Percentiles rank a stretch among this genome's conserved stretches.
phyloP scores from a whole-genome alignment of 129 eudicot species.

The Lactuca saligna region DNA sequence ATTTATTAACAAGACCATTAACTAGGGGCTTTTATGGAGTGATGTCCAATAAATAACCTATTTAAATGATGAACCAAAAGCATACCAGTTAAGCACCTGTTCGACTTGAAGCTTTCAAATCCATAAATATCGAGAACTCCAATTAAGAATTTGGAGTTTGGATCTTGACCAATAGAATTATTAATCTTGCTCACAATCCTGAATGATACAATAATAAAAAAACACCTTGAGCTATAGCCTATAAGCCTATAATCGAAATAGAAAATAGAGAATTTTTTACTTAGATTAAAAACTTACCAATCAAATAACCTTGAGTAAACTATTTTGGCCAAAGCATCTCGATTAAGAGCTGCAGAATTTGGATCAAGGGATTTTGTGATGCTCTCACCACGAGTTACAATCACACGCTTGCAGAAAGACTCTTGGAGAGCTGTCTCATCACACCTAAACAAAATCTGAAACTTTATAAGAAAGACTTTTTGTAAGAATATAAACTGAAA shows the following conservation, averaged over 20 bases:
- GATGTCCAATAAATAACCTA: conserved; percentile 37
- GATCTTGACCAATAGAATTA: conserved; percentile 90
- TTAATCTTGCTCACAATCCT: conserved; percentile 94
- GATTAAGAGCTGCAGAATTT: conserved; percentile 62
- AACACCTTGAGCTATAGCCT: conserved; percentile 6
- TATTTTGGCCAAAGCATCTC: conserved; percentile 92
- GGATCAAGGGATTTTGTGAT: conserved; percentile 79
- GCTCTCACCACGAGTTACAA: conserved; percentile 87
- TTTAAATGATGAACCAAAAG: conserved; percentile 61
- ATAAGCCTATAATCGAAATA: conserved; percentile 3
- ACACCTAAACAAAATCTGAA: conserved; percentile 55
- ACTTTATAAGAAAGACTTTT: conserved; percentile 1
- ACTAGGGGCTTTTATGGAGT: conserved; percentile 24
- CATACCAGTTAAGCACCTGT: conserved; percentile 99
- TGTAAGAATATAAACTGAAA: background rate
- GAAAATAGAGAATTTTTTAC: conserved; percentile 5
- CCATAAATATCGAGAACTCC: conserved; percentile 97
- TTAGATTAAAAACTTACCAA: conserved; percentile 50
- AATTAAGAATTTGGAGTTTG: conserved; percentile 61
- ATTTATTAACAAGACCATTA: conserved; percentile 6
- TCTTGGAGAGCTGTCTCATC: conserved; percentile 74
- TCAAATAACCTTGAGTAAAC: conserved; percentile 84
- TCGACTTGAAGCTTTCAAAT: conserved; percentile 96
- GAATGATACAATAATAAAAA: conserved; percentile 16
- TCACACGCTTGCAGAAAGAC: conserved; percentile 87